A percentile compares a stretch with the other conserved stretches of the same genome.
Evolutionary conservation across 163 green algal genomes (phyloP).

Genomic region (Botryococcus braunii): DNA sequence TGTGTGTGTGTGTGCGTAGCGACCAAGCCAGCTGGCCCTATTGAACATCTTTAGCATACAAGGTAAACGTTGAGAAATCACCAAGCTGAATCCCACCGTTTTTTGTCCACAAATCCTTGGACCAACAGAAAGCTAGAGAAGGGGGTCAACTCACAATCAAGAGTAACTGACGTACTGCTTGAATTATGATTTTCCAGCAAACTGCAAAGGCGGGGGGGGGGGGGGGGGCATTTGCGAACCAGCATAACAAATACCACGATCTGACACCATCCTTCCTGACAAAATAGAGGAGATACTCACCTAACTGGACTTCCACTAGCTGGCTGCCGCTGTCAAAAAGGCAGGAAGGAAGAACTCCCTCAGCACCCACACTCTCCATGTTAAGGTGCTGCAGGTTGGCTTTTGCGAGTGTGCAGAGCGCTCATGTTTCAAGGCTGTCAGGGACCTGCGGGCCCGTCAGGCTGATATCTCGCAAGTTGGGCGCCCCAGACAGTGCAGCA

Average conservation of each 20-base stretch:
- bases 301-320: conserved; percentile 8
- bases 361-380: not conserved
- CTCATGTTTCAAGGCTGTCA: not conserved
- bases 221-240: conserved; percentile 4
- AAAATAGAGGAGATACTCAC: too few relatives aligned
- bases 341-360: conserved; percentile 7
- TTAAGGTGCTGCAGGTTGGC: not conserved
- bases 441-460: conserved; percentile 2
- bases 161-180: not conserved
- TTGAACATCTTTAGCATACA: too few relatives aligned
- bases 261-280: too few relatives aligned
- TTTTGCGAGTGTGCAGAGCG: conserved; percentile 4
- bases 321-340: conserved; percentile 1
- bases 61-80: too few relatives aligned
- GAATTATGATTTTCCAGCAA: not conserved
- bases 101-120: too few relatives aligned
- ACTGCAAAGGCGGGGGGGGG: not conserved
- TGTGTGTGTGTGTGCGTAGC: too few relatives aligned
- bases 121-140: not conserved
- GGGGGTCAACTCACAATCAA: not conserved
- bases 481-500: not conserved
- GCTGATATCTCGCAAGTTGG: not conserved
- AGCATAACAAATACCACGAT: too few relatives aligned
- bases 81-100: too few relatives aligned
- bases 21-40: too few relatives aligned